Conservation (phyloP, 371 early-diverging fungal genomes). For the Choanephora cucurbitarum region DNA sequence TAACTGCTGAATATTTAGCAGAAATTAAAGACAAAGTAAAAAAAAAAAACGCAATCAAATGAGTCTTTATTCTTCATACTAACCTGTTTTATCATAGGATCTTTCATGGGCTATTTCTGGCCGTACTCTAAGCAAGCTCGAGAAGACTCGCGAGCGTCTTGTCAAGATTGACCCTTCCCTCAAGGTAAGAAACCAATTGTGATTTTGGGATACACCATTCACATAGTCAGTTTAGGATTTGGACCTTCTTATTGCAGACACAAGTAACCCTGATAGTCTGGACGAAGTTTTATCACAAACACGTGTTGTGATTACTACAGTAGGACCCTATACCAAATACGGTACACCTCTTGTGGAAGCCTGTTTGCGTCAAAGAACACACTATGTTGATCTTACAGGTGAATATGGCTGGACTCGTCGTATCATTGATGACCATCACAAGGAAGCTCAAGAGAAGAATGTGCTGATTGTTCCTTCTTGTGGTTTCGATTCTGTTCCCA, state of each 20-base stretch:
- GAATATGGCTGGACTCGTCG: slow-evolving; percentile 73
- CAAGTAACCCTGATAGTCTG: slow-evolving; percentile 18
- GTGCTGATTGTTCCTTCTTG: slow-evolving; percentile 81
- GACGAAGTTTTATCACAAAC: slow-evolving; percentile 57
- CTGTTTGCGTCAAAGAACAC: slow-evolving; percentile 77
- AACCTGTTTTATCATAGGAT: slow-evolving; percentile 12
- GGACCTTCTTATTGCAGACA: slow-evolving; percentile 23
- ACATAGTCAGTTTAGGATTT: slow-evolving; percentile 5
- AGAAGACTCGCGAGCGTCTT: slow-evolving; percentile 21
- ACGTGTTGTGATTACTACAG: slow-evolving; percentile 82
- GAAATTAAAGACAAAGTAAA: slow-evolving; percentile 33
- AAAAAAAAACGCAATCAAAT: too few relatives aligned
- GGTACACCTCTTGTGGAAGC: slow-evolving; percentile 80
- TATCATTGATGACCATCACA: slow-evolving; percentile 69
- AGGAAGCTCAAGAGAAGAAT: slow-evolving; percentile 64
- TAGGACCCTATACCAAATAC: slow-evolving; percentile 56
- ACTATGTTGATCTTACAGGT: slow-evolving; percentile 94
- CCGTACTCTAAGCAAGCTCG: slow-evolving; percentile 24
- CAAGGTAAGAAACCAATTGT: slow-evolving; percentile 7
- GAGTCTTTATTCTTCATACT: too few relatives aligned
- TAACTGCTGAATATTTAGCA: slow-evolving; percentile 61
- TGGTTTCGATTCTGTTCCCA: slow-evolving; percentile 92
- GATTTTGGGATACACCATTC: not conserved
- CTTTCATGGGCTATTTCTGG: slow-evolving; percentile 43
- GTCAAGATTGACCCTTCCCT: slow-evolving; percentile 12